Conservation (phyloP, 2,329 filamentous ascomycete genomes). For the Neonectria hederae region DNA sequence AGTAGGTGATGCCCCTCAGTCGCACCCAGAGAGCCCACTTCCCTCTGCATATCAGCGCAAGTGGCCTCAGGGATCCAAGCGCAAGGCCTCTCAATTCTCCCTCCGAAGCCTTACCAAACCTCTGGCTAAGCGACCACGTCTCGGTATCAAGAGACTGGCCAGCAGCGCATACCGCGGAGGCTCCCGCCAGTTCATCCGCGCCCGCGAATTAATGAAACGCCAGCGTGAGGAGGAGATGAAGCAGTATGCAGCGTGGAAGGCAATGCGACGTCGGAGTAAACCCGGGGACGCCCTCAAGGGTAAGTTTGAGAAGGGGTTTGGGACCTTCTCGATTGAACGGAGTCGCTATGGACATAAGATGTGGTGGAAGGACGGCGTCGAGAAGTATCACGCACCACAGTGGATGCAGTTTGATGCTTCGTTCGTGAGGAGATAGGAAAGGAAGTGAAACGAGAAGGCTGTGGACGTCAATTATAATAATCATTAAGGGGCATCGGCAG, state of each 20-base stretch:
- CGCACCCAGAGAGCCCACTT: conserved; percentile 27
- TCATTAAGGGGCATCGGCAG: conserved; percentile 27
- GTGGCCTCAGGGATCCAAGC: conserved; percentile 40
- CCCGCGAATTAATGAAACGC: conserved; percentile 41
- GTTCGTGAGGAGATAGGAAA: background rate
- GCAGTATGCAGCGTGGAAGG: conserved; percentile 44
- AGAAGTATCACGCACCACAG: conserved; percentile 45
- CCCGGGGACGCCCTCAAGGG: conserved; percentile 37
- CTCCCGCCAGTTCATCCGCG: conserved; percentile 39
- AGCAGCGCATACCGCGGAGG: conserved; percentile 40
- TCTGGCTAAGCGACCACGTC: conserved; percentile 35
- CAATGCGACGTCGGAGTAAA: conserved; percentile 38
- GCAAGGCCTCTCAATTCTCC: conserved; percentile 46
- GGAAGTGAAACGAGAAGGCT: background rate
- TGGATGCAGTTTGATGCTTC: conserved; percentile 45
- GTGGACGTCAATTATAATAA: conserved; percentile 8
- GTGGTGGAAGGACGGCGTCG: conserved; percentile 50
- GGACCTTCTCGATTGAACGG: conserved; percentile 39
- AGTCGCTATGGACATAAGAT: conserved; percentile 38
- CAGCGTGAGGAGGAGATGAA: conserved; percentile 38
- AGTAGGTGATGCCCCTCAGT: conserved; percentile 24
- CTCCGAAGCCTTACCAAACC: conserved; percentile 41
- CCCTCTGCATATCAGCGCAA: conserved; percentile 14
- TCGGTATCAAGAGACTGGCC: conserved; percentile 42
- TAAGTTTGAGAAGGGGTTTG: conserved; percentile 39